Conservation (phyloP, 106 monocot genomes). For the Phalaenopsis equestris region DNA sequence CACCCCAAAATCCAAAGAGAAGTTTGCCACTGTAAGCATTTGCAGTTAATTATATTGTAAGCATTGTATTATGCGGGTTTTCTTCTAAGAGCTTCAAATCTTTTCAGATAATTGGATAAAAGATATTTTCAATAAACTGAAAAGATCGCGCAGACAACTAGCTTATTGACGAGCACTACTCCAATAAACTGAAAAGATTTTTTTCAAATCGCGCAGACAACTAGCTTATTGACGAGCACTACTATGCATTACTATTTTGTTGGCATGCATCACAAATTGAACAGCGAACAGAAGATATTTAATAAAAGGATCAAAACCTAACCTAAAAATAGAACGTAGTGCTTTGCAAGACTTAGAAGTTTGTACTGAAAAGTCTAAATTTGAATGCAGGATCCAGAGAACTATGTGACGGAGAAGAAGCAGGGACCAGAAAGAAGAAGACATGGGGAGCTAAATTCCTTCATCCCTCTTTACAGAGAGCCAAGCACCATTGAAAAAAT, state of each 20-base stretch:
- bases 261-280: background rate
- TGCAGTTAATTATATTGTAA: background rate
- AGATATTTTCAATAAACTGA: background rate
- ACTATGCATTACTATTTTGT: background rate
- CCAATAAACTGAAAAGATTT: background rate
- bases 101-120: background rate
- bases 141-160: background rate
- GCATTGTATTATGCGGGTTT: background rate
- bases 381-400: constrained; percentile 25
- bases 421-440: constrained; percentile 35
- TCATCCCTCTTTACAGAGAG: constrained; percentile 45
- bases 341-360: background rate
- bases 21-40: constrained; percentile 24
- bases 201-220: background rate
- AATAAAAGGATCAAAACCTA: background rate
- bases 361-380: background rate
- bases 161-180: background rate
- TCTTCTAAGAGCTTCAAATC: background rate
- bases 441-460: constrained; percentile 46
- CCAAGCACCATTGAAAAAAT: constrained; percentile 91
- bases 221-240: background rate
- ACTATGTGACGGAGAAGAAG: constrained; percentile 41
- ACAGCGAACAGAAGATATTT: background rate
- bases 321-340: background rate
- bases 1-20: constrained; percentile 52